Evolutionary conservation across 2,329 filamentous ascomycete genomes (phyloP), one percentile per base, ranked within the genome.

Genomic region (Botrytis fabae): DNA sequence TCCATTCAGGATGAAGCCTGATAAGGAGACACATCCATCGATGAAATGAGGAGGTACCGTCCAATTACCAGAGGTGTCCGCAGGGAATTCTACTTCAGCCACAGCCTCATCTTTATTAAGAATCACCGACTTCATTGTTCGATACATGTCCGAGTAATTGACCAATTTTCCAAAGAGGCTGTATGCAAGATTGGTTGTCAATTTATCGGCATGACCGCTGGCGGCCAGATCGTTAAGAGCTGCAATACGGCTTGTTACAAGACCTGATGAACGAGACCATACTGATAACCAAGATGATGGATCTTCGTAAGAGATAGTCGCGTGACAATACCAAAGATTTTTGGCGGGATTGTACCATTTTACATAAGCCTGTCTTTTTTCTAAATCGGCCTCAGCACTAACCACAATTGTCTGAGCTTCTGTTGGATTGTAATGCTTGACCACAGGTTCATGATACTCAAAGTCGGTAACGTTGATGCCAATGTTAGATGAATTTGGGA

Each of bases 131-230:
- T 88, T 83, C 81, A 89, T 88, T 35, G 86, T 87, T 69, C 83
- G 83, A 79, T 87, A 90, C 35, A 83, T 82, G 6, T 77, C 80
- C 22, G 83, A 82, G 75, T 89, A 90, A 77, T 88, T 85, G 7
- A 89, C 87, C 0, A 89, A 81, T 59, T 85, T 83, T 51, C 83
- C 83, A 76, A 86, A 86, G 71, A 91, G 86, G 83, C 93, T 94
- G 86, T 95, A 95, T 25, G 91, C 90, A 83, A 93, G 16, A 48
- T 90, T 91, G 32, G 91, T 89, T 63, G 40, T 25, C 14, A 63
- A 25, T 38, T 63, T 35, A 35, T 63, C 32, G 8, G 32, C 40
- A 38, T 42, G n/a, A 28, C 51, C 51, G 51, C 40, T 20, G 57
- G 51, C 14, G 14, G 51, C 51, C 18, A 57, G n/a, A 28, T 57